Evolutionary conservation across 1,284 basidiomycete genomes (phyloP), one percentile per base, ranked within the genome.

Genomic region (Somion occarium): DNA sequence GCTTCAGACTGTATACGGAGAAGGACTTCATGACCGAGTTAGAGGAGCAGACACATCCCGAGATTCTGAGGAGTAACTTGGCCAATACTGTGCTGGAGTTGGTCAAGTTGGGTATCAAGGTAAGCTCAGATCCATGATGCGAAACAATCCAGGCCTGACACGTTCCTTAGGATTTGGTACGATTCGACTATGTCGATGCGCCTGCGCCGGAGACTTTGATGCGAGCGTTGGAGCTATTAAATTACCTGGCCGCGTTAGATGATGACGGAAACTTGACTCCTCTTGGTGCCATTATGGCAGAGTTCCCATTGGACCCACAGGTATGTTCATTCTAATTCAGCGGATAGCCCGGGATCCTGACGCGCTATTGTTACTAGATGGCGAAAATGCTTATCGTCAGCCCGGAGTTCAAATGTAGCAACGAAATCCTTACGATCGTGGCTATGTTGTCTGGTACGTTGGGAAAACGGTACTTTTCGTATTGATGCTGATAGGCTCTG

Each of bases 151-250:
- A 23, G 38, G 19, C 7, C 2, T 20, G 20, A 23, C 41, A 19
- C 24, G n/a, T n/a, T n/a, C n/a, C n/a, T n/a, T n/a, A 91, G 84
- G 92, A 94, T 75, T 77, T 96, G 42, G 93, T 97, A 1, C 77
- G 78, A 55, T 97, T 97, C 61, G 96, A 98, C 69, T 98, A 97
- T 64, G 92, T 99, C 49, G 93, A 97, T 68, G 91, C 93, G 0
- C 94, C 95, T 0, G 96, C 97, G 3, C 96, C 96, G 2, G 97
- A 99, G 67, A 98, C 94, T 2, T 82, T 99, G 52, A 98, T 99
- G 95, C 87, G 97, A 53, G 97, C 96, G 2, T 74, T 99, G 47
- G 97, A 99, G 69, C 71, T 98, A 50, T 76, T 99, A 50, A 98
- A 98, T 65, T 97, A 89, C 69, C 78, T 99, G 22, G 83, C 86